A percentile compares a stretch with the other conserved stretches of the same genome.
These are phyloP conservation scores for Penicillium concentricum DNA, from an alignment of 2,329 filamentous ascomycete genomes.

Conservation along the genomic window DNA sequence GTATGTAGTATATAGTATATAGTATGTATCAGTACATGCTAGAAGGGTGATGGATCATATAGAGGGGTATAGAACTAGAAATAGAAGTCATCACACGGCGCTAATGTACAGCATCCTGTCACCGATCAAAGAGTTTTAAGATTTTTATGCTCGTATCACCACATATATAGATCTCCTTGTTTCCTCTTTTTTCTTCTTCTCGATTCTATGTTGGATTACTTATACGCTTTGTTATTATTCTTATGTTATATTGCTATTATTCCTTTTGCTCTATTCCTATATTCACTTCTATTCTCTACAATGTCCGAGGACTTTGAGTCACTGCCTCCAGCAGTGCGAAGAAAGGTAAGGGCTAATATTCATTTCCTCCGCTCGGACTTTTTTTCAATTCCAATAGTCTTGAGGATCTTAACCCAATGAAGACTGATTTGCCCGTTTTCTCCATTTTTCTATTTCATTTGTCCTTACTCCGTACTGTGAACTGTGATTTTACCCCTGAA, in stretches of 20 bases:
- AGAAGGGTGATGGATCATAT: constrained; percentile 15
- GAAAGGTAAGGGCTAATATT: constrained; percentile 54
- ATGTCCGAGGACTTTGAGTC: constrained; percentile 48
- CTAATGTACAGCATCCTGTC: constrained; percentile 11
- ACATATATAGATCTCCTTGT: neutral
- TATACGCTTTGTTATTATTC: neutral
- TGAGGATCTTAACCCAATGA: constrained; percentile 3
- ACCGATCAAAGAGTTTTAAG: neutral
- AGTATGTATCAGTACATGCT: too few relatives aligned
- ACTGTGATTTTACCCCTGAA: constrained; percentile 14
- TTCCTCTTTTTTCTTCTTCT: too few relatives aligned
- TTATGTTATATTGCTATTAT: too few relatives aligned
- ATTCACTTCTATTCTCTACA: neutral
- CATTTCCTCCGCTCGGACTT: neutral
- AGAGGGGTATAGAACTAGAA: constrained; percentile 8
- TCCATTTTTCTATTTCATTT: neutral
- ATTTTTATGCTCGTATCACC: neutral
- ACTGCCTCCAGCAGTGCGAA: constrained; percentile 55
- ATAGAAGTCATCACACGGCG: constrained; percentile 15
- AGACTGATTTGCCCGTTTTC: neutral
- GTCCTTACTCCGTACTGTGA: neutral
- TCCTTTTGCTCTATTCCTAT: too few relatives aligned
- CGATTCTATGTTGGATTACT: neutral
- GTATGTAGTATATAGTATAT: too few relatives aligned
- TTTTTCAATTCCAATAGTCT: constrained; percentile 9